Evolutionary conservation across 2,329 filamentous ascomycete genomes (phyloP), one percentile per base, ranked within the genome.

Genomic region (Aspergillus arachidicola): DNA sequence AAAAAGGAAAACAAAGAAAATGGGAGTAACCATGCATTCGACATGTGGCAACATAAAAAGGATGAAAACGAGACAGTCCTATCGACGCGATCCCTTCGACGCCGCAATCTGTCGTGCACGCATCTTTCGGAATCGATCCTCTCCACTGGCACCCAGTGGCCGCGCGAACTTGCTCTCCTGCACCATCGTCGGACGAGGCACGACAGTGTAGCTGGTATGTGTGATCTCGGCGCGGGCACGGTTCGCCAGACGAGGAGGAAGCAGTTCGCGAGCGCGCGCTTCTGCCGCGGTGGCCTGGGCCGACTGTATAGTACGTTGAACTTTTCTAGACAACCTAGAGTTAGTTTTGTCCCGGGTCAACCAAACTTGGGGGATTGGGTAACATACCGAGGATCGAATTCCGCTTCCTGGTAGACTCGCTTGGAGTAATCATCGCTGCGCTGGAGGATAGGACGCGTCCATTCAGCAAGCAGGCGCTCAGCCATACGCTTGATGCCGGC

Each of bases 361-460:
- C 19, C 30, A 61, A 54, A 10, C 64, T 57, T 26, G 11, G 21
- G 28, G 55, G 57, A 74, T 77, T 28, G 12, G 19, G 23, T 54
- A 56, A 74, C 78, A 65, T 77, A 80, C 78, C 76, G 81, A 66
- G 87, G 87, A 74, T 89, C 87, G 72, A 87, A 90, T 36, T 83
- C 82, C 30, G 82, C 85, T 64, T 85, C 82, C 59, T 83, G 80
- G 69, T 87, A 84, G 57, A 85, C 83, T 65, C 91, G 89, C 83
- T 97, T 95, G 80, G 93, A 94, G 82, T 96, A 97, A 78, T 97
- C 93, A 72, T 97, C 93, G 65, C 92, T 96, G 69, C 93, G 89
- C 81, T 96, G 94, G 59, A 99, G 84, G 67, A 99, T 96, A 4
- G 94, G 94, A 46, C 95, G 86, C 68, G 93, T 97, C 95, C 95